Percentiles rank a stretch among this genome's conserved stretches.
phyloP scores from a whole-genome alignment of 805 yeast genomes.

The Schwanniomyces yamadae region DNA sequence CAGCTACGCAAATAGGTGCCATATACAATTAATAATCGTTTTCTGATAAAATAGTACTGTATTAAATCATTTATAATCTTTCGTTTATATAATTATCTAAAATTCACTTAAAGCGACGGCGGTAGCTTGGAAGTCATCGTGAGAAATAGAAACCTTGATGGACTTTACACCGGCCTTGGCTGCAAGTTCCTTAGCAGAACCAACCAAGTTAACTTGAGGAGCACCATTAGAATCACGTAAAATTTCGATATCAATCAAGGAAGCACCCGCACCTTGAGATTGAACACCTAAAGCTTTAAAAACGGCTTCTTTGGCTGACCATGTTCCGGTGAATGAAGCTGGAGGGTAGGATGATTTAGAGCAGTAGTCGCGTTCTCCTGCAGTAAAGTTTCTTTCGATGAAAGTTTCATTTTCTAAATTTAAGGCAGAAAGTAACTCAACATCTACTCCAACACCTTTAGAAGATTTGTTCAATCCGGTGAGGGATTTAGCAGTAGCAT shows the following conservation, averaged over 20 bases:
- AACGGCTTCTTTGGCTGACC: constrained; percentile 99
- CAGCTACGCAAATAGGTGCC: too few relatives aligned
- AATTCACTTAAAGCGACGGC: constrained; percentile 86
- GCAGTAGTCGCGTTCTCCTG: constrained; percentile 77
- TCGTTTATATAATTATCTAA: constrained; percentile 19
- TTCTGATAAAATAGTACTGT: too few relatives aligned
- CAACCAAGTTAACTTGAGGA: constrained; percentile 76
- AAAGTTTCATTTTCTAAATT: constrained; percentile 89
- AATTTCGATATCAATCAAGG: constrained; percentile 89
- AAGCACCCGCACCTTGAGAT: constrained; percentile 93
- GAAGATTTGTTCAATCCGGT: constrained; percentile 53
- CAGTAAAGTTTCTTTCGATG: constrained; percentile 88
- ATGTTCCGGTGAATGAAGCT: constrained; percentile 93
- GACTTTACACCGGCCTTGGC: constrained; percentile 60
- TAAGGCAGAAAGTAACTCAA: constrained; percentile 79
- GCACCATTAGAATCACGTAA: constrained; percentile 69
- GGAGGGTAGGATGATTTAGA: constrained; percentile 68
- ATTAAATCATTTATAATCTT: too few relatives aligned
- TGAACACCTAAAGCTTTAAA: constrained; percentile 91
- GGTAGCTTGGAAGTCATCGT: constrained; percentile 95
- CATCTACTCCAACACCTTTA: constrained; percentile 93
- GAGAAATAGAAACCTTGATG: constrained; percentile 89
- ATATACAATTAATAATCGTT: too few relatives aligned
- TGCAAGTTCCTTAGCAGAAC: constrained; percentile 78
- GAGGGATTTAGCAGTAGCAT: constrained; percentile 64